Conservation (phyloP, 148 eudicot species). For the Amaranthus palmeri region DNA sequence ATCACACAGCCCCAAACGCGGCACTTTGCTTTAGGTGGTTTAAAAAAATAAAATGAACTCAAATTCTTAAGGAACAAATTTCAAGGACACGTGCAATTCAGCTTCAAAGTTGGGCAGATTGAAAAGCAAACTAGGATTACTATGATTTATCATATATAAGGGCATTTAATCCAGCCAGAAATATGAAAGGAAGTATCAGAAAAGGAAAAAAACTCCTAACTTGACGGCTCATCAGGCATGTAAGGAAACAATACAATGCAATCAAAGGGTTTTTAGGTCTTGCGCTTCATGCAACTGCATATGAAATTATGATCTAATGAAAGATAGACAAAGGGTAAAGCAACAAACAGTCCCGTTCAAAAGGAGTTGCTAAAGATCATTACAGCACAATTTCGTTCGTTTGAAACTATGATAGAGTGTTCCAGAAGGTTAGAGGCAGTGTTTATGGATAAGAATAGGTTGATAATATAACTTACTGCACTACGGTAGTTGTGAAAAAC, state of each 20-base stretch:
- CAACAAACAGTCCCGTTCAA: neutral
- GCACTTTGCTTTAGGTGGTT: too few relatives aligned
- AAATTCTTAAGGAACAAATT: neutral
- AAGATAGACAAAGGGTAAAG: neutral
- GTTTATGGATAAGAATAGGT: neutral
- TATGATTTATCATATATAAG: neutral
- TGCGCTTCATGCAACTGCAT: conserved; percentile 1
- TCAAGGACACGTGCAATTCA: conserved; percentile 1
- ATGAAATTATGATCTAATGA: neutral
- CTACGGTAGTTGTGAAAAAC: conserved; percentile 67
- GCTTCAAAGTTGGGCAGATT: neutral
- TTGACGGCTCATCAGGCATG: neutral
- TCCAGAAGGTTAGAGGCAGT: neutral
- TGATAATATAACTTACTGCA: conserved; percentile 53
- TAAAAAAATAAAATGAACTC: neutral
- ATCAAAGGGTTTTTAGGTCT: neutral
- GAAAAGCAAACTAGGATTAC: neutral
- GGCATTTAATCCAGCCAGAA: neutral
- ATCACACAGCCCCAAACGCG: neutral
- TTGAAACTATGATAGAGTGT: neutral
- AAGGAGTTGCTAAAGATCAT: neutral
- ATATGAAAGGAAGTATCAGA: neutral
- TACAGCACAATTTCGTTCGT: neutral
- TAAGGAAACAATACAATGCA: neutral
- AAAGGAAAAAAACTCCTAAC: neutral